Base-by-base conservation (phyloP, 2,329 filamentous ascomycete genomes). In the Fusarium sp. region DNA sequence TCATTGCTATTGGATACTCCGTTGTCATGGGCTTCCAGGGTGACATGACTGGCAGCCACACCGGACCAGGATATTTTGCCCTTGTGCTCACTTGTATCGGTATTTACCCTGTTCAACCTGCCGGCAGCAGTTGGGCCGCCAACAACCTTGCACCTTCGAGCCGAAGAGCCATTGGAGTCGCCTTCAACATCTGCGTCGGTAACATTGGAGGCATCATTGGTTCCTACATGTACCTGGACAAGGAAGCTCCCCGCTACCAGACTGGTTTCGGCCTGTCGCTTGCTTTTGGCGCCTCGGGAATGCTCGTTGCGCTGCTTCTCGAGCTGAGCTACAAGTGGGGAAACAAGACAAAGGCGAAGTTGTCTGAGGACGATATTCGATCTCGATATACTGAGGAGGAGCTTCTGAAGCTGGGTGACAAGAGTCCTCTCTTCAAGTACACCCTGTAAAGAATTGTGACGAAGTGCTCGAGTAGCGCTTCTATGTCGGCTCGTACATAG, bases 111-210 rank as follows among this genome's bases (percentile, higher is more conserved):
- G 39, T 43, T 2, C 39, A 43, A 6, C 39, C 39, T 6, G 39
- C 39, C 3, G 39, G 48, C 18, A 54, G 24, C 27, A 29, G 24
- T 54, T 54, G 48, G 48, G 65, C 65, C 3, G 50, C 48, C 14
- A 68, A 68, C 22, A 71, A 94, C 69, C 86, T 90, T n/a, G 92
- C 79, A 0, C 81, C 81, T 1, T 75, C 80, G 0, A 78, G 77
- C 10, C 79, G 83, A 56, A 75, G 84, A n/a, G 81, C 81, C 0
- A 81, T 85, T 33, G 83, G 81, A 1, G 80, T 85, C 22, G 84
- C 82, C 0, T 79, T 84, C 33, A 82, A 58, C 18, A 62, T 69
- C 13, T 62, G 65, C n/a, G 61, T 71, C 14, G 67, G 67, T 6
- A 85, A 85, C 50, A 79, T 80, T 1, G 84, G 84, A n/a, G 83